Percentiles rank a stretch among this genome's conserved stretches.
phyloP scores from a whole-genome alignment of 345 rosid genomes.

The Pugionium dolabratum region DNA sequence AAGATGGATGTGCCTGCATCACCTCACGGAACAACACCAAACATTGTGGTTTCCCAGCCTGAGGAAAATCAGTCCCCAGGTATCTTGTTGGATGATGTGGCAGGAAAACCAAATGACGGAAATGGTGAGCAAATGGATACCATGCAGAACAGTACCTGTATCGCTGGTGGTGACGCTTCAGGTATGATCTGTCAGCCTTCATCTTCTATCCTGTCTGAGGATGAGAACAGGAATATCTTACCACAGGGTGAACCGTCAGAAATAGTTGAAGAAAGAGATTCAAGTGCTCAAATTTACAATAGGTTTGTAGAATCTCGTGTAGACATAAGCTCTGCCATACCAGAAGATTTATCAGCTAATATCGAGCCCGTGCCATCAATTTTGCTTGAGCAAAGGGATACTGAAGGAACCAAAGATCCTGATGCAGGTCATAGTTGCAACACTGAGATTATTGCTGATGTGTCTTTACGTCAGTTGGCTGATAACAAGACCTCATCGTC shows the following conservation, averaged over 20 bases:
- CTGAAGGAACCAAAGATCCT: constrained; percentile 1
- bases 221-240: constrained; percentile 15
- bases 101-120: background rate
- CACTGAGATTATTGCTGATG: background rate
- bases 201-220: constrained; percentile 18
- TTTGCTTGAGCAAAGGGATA: constrained; percentile 27
- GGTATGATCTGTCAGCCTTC: constrained; percentile 11
- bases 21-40: background rate
- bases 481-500: constrained; percentile 8
- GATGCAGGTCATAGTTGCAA: background rate
- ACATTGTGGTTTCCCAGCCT: constrained; percentile 11
- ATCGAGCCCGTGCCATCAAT: constrained; percentile 2
- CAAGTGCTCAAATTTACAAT: background rate
- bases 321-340: constrained; percentile 9
- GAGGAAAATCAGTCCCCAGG: constrained; percentile 5
- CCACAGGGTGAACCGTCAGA: constrained; percentile 11
- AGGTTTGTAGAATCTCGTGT: constrained; percentile 1
- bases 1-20: constrained; percentile 26
- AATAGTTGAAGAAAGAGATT: constrained; percentile 15
- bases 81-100: background rate
- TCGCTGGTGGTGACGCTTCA: background rate
- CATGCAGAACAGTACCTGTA: constrained; percentile 6
- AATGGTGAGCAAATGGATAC: constrained; percentile 11
- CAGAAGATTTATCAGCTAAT: constrained; percentile 1
- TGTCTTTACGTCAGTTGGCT: background rate